Evolutionary conservation across 148 eudicot genomes (phyloP), one percentile per base, ranked within the genome.

Genomic region (Vaccinium macrocarpon): DNA sequence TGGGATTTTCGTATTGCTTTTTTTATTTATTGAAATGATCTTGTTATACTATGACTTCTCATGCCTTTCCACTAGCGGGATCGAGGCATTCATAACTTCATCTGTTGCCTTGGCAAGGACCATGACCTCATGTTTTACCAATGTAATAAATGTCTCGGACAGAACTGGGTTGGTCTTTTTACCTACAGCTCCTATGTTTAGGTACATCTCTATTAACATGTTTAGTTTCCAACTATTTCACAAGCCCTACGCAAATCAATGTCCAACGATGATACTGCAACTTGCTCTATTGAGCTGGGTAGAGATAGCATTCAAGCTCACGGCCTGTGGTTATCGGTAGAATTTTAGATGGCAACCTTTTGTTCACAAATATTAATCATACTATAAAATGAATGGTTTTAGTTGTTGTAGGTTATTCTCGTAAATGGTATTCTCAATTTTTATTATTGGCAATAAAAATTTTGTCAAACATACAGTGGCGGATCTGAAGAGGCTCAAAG

Each of bases 401-500:
- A 2, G 25, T 64, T 21, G 29, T 2, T 21, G 8, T 29, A 9
- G 62, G 57, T 77, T 50, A n/a, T 53, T 78, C 81, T 78, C 5
- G 8, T 68, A 59, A 72, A 7, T 75, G 27, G 53, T 59, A 21
- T 74, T 74, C 32, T 27, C 25, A 29, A 48, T 4, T 11, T 71
- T 42, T 8, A 0, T 49, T 6, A 1, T 13, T 10, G 46, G 46
- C 8, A 8, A 72, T 27, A 52, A 55, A 72, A 57, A 46, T 35
- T 80, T 25, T 78, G 46, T 42, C 48, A 53, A 77, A 84, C 64
- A 61, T 83, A 82, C 79, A 97, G 99, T 92, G 99, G 92, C 83
- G 70, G 99, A 97, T 86, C 80, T 97, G 85, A 91, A 91, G 92
- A 90, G 97, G 89, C 94, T 97, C 83, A 91, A 92, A 84, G 88